These are phyloP conservation scores for Panicum virgatum DNA, from an alignment of 202 grass and related monocot species.

Conservation along the genomic window DNA sequence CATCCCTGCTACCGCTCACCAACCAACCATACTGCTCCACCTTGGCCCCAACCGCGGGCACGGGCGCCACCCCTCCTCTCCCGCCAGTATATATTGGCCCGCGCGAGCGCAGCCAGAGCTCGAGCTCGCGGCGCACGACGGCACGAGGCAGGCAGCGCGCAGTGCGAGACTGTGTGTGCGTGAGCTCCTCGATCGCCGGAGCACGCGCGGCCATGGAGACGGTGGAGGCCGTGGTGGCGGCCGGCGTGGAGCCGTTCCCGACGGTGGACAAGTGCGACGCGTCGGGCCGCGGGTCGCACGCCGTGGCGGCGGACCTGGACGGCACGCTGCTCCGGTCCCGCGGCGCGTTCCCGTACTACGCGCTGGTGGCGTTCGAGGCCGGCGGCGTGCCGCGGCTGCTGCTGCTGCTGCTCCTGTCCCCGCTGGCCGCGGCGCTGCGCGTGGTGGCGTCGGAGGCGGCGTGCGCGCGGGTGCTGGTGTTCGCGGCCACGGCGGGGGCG, in stretches of 20 bases:
- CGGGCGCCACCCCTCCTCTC: background rate
- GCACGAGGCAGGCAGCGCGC: background rate
- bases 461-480: constrained; percentile 59
- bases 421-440: constrained; percentile 43
- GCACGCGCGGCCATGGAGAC: background rate
- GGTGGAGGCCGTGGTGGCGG: constrained; percentile 18
- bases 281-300: constrained; percentile 45
- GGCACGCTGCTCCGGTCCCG: constrained; percentile 60
- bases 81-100: constrained; percentile 1
- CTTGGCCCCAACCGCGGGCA: background rate
- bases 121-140: background rate
- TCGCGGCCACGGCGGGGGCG: constrained; percentile 52
- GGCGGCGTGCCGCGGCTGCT: constrained; percentile 65
- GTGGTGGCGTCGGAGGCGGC: constrained; percentile 42
- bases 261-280: constrained; percentile 67
- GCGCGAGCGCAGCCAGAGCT: background rate
- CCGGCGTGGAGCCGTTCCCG: constrained; percentile 55
- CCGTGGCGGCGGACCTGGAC: constrained; percentile 68
- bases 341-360: constrained; percentile 82
- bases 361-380: constrained; percentile 70
- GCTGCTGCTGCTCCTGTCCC: constrained; percentile 57
- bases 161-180: background rate
- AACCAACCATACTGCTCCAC: constrained; percentile 26
- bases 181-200: background rate
- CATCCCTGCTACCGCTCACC: constrained; percentile 26